Percentiles rank a stretch among this genome's conserved stretches.
Conservation (phyloP, 2,329 filamentous ascomycete genomes). For the Paradendryphiella salina region DNA sequence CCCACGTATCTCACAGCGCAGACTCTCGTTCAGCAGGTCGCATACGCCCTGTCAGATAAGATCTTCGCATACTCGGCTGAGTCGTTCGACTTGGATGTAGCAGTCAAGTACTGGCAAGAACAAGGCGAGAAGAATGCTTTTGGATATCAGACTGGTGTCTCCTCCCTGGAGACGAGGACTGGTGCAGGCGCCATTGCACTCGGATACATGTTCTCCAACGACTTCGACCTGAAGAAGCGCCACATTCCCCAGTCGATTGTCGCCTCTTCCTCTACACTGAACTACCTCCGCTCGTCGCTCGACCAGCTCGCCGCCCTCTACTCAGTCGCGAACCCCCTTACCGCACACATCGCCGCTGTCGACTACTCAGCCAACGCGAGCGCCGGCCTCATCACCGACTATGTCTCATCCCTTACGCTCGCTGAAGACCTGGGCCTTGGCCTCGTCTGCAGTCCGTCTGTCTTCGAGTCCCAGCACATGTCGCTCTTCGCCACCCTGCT, state of each 20-base stretch:
- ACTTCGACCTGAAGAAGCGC: constrained; percentile 90
- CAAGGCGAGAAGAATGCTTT: constrained; percentile 75
- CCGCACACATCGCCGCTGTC: constrained; percentile 86
- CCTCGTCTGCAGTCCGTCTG: constrained; percentile 80
- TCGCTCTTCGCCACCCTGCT: constrained; percentile 82
- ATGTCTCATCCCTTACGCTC: constrained; percentile 75
- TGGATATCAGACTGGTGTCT: constrained; percentile 76
- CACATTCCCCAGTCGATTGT: constrained; percentile 89
- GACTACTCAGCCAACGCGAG: constrained; percentile 72
- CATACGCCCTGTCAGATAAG: constrained; percentile 93
- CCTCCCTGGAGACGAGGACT: constrained; percentile 80
- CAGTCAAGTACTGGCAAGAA: constrained; percentile 75
- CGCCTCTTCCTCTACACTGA: constrained; percentile 80
- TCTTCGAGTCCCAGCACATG: constrained; percentile 95
- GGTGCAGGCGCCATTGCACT: constrained; percentile 90
- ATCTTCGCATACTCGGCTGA: constrained; percentile 96
- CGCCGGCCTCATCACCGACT: constrained; percentile 81
- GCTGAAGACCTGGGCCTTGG: constrained; percentile 90
- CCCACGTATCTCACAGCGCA: constrained; percentile 93
- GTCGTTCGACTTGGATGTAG: constrained; percentile 85
- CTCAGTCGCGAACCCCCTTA: constrained; percentile 87
- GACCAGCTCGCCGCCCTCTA: constrained; percentile 93
- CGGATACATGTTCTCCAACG: constrained; percentile 96
- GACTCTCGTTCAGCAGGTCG: constrained; percentile 91
- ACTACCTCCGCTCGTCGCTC: constrained; percentile 77